Percentiles rank a stretch among this genome's conserved stretches.
These are phyloP conservation scores for Phytophthora citrophthora DNA, from an alignment of 352 stramenopile species.

Conservation along the genomic window DNA sequence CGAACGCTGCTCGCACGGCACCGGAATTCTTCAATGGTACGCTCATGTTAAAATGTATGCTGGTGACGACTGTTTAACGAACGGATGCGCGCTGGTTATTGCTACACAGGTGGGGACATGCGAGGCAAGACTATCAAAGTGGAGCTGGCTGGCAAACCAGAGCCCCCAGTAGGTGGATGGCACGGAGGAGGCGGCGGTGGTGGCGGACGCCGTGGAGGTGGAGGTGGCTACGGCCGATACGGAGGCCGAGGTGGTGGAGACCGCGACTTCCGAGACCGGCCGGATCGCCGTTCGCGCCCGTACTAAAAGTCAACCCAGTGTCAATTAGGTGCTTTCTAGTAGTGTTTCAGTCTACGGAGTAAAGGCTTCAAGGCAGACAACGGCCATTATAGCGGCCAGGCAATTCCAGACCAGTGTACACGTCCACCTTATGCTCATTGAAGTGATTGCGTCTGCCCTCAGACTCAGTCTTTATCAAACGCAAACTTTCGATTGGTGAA, in stretches of 20 bases:
- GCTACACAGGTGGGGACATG: constrained; percentile 62
- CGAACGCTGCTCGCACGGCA: constrained; percentile 81
- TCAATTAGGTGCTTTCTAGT: constrained; percentile 20
- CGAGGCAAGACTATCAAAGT: constrained; percentile 88
- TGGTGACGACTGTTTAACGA: constrained; percentile 9
- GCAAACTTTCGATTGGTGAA: constrained; percentile 22
- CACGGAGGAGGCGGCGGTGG: constrained; percentile 52
- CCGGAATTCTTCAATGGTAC: constrained; percentile 86
- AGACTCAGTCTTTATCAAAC: neutral
- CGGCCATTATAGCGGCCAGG: neutral
- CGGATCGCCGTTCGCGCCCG: constrained; percentile 63
- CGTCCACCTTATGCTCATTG: constrained; percentile 4
- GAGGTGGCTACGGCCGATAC: constrained; percentile 50
- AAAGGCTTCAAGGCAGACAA: constrained; percentile 4
- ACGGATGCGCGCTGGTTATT: neutral
- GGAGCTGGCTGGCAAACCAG: constrained; percentile 81
- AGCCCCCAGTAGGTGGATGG: constrained; percentile 81
- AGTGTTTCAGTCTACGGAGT: constrained; percentile 14
- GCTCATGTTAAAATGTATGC: constrained; percentile 5
- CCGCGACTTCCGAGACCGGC: constrained; percentile 54
- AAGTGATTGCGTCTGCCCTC: constrained; percentile 1
- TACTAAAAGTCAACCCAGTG: constrained; percentile 45
- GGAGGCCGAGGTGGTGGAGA: constrained; percentile 43
- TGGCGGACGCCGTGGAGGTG: constrained; percentile 45
- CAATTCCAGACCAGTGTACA: constrained; percentile 2